Evolutionary conservation across 2,329 filamentous ascomycete species (phyloP), one percentile per base, ranked within the genome.

Genomic region (Simplicillium sp.): DNA sequence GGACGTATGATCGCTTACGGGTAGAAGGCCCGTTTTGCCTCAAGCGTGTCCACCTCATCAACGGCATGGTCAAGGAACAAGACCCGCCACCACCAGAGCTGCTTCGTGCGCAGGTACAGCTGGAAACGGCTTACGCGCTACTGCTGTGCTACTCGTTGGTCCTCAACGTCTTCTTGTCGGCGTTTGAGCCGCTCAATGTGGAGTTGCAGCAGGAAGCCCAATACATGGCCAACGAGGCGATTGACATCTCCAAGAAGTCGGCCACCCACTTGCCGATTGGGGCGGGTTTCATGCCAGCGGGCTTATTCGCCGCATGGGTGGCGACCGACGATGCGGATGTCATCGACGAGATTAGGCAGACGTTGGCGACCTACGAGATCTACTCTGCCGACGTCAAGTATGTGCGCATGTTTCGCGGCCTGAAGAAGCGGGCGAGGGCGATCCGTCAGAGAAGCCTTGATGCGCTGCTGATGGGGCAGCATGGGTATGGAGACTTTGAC

Each of bases 271-370:
- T 52, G 7, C 56, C 58, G 5, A 35, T 59, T 1, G 58, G 53
- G 1, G 50, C 56, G 7, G 49, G 49, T 25, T 52, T 54, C 16
- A 47, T 56, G 20, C 51, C 54, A 5, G 39, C 53, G 2, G 51
- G 46, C 11, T 44, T 60, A 3, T 36, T 54, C 8, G 41, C 52
- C 1, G 56, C 50, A 0, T 57, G 52, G 52, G 46, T 50, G 1
- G 44, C 47, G 16, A 48, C 49, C 3, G 55, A 55, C 3, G 65
- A 68, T 11, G 28, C 29, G 15, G 39, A 41, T 7, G 39, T 44
- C n/a, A 18, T 37, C 11, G 14, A 28, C 2, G 37, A 34, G 5
- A 45, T 52, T 25, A 29, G 37, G 15, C 25, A 16, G 6, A 41
- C 46, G 17, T 18, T 55, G n/a, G 36, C 42, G 9, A 41, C 53